These are phyloP conservation scores for Centella asiatica DNA, from an alignment of 129 eudicot genomes.

Conservation along the genomic window DNA sequence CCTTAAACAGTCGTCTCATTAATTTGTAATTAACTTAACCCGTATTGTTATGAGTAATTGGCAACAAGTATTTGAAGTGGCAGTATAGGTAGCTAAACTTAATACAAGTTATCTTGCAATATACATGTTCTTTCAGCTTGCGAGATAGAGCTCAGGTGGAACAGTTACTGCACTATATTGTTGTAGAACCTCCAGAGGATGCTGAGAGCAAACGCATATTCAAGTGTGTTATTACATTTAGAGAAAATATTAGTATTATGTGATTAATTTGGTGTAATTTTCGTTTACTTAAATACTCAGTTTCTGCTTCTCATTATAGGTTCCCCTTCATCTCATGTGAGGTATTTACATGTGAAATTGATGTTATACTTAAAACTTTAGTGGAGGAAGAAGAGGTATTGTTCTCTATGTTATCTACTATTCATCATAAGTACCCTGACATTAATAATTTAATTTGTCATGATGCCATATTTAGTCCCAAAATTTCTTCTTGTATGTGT, in stretches of 20 bases:
- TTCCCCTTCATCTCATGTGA: slow-evolving; percentile 79
- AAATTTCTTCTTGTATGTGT: slow-evolving; percentile 19
- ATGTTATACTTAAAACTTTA: slow-evolving; percentile 66
- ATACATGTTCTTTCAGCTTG: slow-evolving; percentile 44
- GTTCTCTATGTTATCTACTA: background rate
- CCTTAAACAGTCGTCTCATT: slow-evolving; percentile 76
- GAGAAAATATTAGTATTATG: too few relatives aligned
- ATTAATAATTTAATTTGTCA: background rate
- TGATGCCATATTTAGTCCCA: background rate
- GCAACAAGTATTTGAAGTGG: background rate
- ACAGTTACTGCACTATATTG: slow-evolving; percentile 63
- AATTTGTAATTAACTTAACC: slow-evolving; percentile 60
- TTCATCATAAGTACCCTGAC: background rate
- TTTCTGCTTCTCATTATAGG: slow-evolving; percentile 32
- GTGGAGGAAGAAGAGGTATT: slow-evolving; percentile 83
- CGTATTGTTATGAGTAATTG: slow-evolving; percentile 1
- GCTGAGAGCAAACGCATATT: slow-evolving; percentile 72
- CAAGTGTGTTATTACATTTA: slow-evolving; percentile 42
- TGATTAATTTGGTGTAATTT: too few relatives aligned
- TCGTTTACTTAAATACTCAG: slow-evolving; percentile 2
- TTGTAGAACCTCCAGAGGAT: slow-evolving; percentile 71
- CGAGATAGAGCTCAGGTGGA: slow-evolving; percentile 85
- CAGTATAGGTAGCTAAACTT: background rate
- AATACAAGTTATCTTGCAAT: background rate
- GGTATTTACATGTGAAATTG: slow-evolving; percentile 79